Conservation (phyloP, 2,329 filamentous ascomycete genomes). For the Zymoseptoria crescenta region DNA sequence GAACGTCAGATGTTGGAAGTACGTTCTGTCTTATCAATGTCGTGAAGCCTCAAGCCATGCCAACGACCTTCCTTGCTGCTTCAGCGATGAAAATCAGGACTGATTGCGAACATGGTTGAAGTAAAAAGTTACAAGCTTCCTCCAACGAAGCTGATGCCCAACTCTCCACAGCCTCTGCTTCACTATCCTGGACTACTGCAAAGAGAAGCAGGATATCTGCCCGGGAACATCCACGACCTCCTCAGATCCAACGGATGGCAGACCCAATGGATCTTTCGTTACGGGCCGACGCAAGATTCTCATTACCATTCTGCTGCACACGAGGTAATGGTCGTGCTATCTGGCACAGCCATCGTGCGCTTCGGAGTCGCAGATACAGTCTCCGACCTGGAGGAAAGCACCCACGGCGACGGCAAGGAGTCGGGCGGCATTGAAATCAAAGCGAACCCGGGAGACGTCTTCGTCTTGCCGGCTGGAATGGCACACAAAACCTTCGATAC, state of each 20-base stretch:
- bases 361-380: constrained; percentile 48
- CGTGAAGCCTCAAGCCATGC: neutral
- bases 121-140: constrained; percentile 34
- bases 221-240: constrained; percentile 35
- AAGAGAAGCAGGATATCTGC: constrained; percentile 15
- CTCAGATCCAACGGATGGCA: constrained; percentile 46
- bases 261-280: constrained; percentile 51
- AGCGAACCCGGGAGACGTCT: constrained; percentile 49
- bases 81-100: neutral
- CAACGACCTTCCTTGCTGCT: neutral
- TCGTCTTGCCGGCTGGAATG: constrained; percentile 50
- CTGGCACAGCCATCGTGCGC: constrained; percentile 46
- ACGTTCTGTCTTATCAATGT: neutral
- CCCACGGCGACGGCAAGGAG: constrained; percentile 36
- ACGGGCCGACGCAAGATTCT: constrained; percentile 46
- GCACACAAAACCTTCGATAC: constrained; percentile 48
- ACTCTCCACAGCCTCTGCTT: constrained; percentile 46
- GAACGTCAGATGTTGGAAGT: no score
- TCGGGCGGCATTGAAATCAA: constrained; percentile 43
- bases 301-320: constrained; percentile 52
- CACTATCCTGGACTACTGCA: constrained; percentile 44
- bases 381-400: constrained; percentile 34
- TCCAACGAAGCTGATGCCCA: constrained; percentile 42
- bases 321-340: constrained; percentile 52
- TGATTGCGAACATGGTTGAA: constrained; percentile 8